Conservation (phyloP, 1,284 basidiomycete genomes). For the Marasmius fiardii region DNA sequence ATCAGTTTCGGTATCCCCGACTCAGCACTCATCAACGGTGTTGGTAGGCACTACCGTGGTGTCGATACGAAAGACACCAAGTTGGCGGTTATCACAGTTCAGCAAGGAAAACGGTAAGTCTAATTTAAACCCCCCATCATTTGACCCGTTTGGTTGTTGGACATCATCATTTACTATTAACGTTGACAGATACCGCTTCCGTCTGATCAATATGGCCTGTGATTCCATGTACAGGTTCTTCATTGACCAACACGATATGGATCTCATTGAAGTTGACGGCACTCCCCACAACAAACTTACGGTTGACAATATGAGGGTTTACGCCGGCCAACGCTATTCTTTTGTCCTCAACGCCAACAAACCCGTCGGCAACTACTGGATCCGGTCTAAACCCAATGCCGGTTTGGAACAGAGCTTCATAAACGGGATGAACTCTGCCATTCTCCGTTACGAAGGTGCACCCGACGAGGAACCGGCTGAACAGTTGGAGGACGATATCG, state of each 20-base stretch:
- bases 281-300: constrained; percentile 10
- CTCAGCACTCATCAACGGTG: constrained; percentile 42
- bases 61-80: not conserved
- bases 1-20: constrained; percentile 23
- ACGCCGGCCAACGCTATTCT: constrained; percentile 31
- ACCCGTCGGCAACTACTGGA: constrained; percentile 33
- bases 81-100: constrained; percentile 29
- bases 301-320: constrained; percentile 17
- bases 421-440: constrained; percentile 33
- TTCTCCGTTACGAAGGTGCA: constrained; percentile 42
- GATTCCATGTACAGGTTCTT: constrained; percentile 30
- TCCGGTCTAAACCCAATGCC: constrained; percentile 23
- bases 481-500: too few relatives aligned
- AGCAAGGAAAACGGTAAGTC: constrained; percentile 11
- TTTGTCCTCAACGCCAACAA: constrained; percentile 32
- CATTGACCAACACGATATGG: constrained; percentile 28
- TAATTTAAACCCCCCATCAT: not conserved
- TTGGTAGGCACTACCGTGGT: constrained; percentile 23
- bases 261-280: constrained; percentile 19
- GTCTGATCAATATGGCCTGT: constrained; percentile 50
- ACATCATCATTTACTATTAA: not conserved
- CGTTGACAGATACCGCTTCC: constrained; percentile 23
- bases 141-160: not conserved
- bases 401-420: constrained; percentile 18
- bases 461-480: constrained; percentile 28